Percentiles rank a stretch among this genome's conserved stretches.
phyloP scores from a whole-genome alignment of 2,329 filamentous ascomycete species.

The Neofusicoccum cordaticola region DNA sequence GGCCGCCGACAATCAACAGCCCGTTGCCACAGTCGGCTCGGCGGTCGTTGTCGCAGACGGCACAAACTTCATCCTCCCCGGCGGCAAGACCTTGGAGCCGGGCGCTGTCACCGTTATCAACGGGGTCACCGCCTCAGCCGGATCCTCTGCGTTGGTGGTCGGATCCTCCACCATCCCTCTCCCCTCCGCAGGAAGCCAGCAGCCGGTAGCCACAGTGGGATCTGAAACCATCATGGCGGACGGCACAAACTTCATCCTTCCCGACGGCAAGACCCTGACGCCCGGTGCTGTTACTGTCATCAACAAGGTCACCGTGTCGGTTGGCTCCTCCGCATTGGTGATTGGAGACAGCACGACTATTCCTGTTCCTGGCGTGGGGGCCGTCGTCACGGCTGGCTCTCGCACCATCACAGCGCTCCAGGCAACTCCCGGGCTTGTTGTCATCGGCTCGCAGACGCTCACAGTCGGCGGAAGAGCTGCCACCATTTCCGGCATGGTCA shows the following conservation, averaged over 20 bases:
- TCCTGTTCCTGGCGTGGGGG: background rate
- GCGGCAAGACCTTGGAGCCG: background rate
- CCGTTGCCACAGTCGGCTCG: background rate
- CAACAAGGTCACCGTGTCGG: background rate
- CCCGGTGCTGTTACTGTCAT: background rate
- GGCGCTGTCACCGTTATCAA: background rate
- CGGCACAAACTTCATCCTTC: background rate
- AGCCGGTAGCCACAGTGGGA: background rate
- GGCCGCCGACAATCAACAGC: background rate
- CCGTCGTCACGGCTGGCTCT: background rate
- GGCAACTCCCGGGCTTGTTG: background rate
- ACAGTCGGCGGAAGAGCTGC: background rate
- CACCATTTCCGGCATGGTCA: background rate
- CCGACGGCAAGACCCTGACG: background rate
- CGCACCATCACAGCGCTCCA: background rate
- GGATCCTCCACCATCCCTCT: background rate
- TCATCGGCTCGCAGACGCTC: background rate
- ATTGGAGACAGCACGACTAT: background rate
- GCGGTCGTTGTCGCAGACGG: background rate
- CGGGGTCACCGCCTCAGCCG: background rate
- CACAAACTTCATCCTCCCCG: background rate
- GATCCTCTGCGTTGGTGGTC: background rate
- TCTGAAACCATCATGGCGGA: background rate
- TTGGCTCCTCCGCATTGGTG: background rate
- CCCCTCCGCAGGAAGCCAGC: background rate